Conservation (phyloP, 2,329 filamentous ascomycete species). For the Ophiocordyceps camponoti-floridani region DNA sequence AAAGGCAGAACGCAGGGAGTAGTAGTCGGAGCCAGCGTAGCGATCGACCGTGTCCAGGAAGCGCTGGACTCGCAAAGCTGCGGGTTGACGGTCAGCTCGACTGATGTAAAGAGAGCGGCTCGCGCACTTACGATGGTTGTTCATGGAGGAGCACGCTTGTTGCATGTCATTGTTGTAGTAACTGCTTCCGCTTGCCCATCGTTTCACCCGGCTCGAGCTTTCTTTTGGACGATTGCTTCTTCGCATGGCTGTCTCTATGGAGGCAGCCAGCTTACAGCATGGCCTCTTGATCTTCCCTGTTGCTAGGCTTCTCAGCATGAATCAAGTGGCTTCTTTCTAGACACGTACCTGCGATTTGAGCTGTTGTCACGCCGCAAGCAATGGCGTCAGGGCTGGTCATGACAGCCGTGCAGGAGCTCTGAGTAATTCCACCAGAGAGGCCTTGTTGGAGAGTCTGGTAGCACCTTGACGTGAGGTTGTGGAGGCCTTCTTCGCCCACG, state of each 20-base stretch:
- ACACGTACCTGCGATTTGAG: no score
- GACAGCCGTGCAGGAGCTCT: neutral
- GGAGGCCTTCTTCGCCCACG: neutral
- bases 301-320: neutral
- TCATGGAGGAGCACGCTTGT: no score
- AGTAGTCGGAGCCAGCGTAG: neutral
- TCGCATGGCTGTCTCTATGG: neutral
- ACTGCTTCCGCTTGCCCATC: no score
- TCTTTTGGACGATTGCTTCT: neutral
- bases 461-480: neutral
- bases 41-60: neutral
- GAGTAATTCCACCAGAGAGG: neutral
- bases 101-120: no score
- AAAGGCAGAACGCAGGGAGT: neutral
- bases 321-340: no score
- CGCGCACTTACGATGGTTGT: no score
- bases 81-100: neutral
- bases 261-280: neutral
- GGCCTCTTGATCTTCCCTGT: neutral
- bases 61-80: neutral
- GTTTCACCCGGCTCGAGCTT: neutral
- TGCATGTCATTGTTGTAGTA: no score
- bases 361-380: neutral
- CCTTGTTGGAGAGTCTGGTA: neutral
- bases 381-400: neutral